Percentiles rank a stretch among this genome's conserved stretches.
Conservation (phyloP, 192 early-diverging fungal genomes). For the Gorgonomyces haynaldii region DNA sequence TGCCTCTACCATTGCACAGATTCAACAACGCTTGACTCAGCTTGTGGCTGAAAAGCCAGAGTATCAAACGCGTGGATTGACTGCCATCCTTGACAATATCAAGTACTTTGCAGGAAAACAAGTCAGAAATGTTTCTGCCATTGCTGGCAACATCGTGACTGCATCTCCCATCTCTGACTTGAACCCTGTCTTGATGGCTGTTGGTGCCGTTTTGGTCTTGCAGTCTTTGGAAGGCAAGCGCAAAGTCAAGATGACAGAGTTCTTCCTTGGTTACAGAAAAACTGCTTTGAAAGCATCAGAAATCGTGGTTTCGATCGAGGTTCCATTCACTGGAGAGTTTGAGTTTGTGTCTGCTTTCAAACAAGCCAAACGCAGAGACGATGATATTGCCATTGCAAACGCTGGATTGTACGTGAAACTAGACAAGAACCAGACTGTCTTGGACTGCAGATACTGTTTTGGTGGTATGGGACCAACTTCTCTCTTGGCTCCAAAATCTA, state of each 20-base stretch:
- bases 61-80: conserved; percentile 39
- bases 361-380: conserved; percentile 78
- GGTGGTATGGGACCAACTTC: conserved; percentile 64
- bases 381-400: conserved; percentile 82
- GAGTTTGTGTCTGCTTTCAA: conserved; percentile 68
- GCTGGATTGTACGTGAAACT: conserved; percentile 53
- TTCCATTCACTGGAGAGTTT: conserved; percentile 47
- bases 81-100: conserved; percentile 60
- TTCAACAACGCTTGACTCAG: conserved; percentile 29
- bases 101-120: conserved; percentile 74
- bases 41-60: conserved; percentile 3
- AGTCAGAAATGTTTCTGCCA: conserved; percentile 74
- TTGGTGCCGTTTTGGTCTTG: conserved; percentile 41
- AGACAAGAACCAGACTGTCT: conserved; percentile 24
- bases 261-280: conserved; percentile 76
- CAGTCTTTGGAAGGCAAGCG: conserved; percentile 29
- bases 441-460: conserved; percentile 55
- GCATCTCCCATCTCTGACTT: conserved; percentile 84
- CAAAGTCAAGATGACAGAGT: conserved; percentile 49
- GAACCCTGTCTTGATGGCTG: conserved; percentile 72
- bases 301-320: conserved; percentile 51
- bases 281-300: conserved; percentile 55
- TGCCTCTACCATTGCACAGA: conserved; percentile 49
- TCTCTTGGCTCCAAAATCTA: conserved; percentile 41
- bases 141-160: conserved; percentile 78